Percentiles rank a stretch among this genome's conserved stretches.
Evolutionary conservation across 2,329 filamentous ascomycete species (phyloP).

Genomic region (Diaporthe sp.): DNA sequence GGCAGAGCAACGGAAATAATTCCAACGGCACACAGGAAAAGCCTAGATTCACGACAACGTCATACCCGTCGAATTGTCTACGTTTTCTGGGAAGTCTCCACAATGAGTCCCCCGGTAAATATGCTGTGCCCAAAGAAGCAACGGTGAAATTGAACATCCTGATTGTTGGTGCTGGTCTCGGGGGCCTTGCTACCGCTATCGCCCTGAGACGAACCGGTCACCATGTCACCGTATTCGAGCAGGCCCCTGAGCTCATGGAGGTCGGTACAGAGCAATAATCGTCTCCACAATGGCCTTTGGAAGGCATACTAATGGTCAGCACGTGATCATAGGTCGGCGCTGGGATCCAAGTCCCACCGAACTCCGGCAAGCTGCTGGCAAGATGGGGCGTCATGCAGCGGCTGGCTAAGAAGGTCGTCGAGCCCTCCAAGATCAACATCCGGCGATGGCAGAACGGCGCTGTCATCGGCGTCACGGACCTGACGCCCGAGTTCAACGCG

Average conservation of each 20-base stretch:
- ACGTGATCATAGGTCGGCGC: constrained; percentile 47
- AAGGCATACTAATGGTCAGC: too few relatives aligned
- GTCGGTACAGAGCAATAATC: constrained; percentile 43
- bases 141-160: constrained; percentile 42
- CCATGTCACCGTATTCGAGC: constrained; percentile 54
- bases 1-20: not conserved
- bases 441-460: constrained; percentile 50
- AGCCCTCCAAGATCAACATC: constrained; percentile 50
- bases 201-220: constrained; percentile 52
- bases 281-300: rapidly evolving
- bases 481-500: constrained; percentile 47
- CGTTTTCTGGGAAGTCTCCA: constrained; percentile 8
- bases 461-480: constrained; percentile 50
- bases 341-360: constrained; percentile 55
- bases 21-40: not conserved
- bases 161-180: constrained; percentile 56
- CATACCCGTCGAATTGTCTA: constrained; percentile 38
- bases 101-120: too few relatives aligned
- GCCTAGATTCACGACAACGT: constrained; percentile 26
- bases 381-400: constrained; percentile 49
- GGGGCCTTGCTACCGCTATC: constrained; percentile 55
- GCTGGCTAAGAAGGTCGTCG: constrained; percentile 44
- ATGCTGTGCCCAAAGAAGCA: constrained; percentile 3
- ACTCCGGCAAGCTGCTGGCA: constrained; percentile 48
- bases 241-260: constrained; percentile 54